Evolutionary conservation across 805 yeast genomes (phyloP), one percentile per base, ranked within the genome.

Genomic region (Saturnispora besseyi): DNA sequence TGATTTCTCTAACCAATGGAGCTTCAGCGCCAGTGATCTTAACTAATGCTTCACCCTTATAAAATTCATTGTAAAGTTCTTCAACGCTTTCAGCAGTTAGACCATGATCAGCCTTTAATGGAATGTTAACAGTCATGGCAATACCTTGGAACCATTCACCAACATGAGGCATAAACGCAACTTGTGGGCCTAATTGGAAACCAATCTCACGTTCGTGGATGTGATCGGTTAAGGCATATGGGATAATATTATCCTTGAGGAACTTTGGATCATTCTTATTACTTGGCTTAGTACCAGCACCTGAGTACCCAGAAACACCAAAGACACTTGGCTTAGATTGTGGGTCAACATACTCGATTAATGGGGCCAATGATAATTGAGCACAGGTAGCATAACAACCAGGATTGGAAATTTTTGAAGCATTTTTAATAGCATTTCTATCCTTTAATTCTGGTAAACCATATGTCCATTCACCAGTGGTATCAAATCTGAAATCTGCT

Each of bases 61-160:
- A 93, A 63, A 89, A 78, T 33, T 89, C 95, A 68, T 87, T 91
- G 72, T 85, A 93, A 53, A 91, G 68, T 64, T 83, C 78, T 69
- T 95, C 79, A 56, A 89, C 77, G 51, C 88, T 96, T 64, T 95
- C 80, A 10, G 93, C 76, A 8, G 91, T 78, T 56, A 90, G 70
- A 4, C 57, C 57, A 37, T 54, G 57, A 48, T 79, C 74, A 54
- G 77, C 72, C 59, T 78, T 82, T 62, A 93, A 77, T 47, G 99
- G 99, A 52, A 93, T 85, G 40, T 88, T 82, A 49, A 93, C 83
- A 21, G 99, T 91, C 61, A 86, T 86, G 1, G 96, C 77, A 58
- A 93, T 93, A 59, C 99, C 99, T 71, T 95, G 98, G 81, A 93
- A 93, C 99, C 99, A 93, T 66, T 85, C 95, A 2, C 97, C 99